Evolutionary conservation across 2,329 filamentous ascomycete species (phyloP).

Genomic region (Xylariaceae sp.): DNA sequence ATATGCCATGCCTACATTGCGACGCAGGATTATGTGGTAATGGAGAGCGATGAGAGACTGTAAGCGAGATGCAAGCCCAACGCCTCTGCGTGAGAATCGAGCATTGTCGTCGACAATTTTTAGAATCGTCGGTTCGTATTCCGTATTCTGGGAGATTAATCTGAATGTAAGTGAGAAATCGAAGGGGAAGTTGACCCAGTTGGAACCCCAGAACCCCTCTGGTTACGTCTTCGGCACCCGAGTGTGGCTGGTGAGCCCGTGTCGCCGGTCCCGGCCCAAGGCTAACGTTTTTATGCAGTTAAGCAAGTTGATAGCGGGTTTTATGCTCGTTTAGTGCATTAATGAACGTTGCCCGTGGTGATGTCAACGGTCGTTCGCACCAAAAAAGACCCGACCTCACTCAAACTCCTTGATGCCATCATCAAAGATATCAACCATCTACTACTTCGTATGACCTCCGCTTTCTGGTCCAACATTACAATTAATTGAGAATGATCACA

Average conservation of each 20-base stretch:
- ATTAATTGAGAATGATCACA: too few relatives aligned
- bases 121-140: not conserved
- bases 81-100: not conserved
- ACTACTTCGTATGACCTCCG: too few relatives aligned
- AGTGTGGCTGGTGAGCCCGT: not conserved
- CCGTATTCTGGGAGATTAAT: not conserved
- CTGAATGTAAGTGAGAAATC: too few relatives aligned
- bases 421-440: too few relatives aligned
- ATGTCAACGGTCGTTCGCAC: not conserved
- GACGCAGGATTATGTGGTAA: constrained; percentile 1
- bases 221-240: not conserved
- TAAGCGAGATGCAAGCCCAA: constrained; percentile 15
- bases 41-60: constrained; percentile 9
- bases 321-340: not conserved
- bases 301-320: not conserved
- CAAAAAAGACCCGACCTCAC: not conserved
- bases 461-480: too few relatives aligned
- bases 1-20: not conserved
- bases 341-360: not conserved
- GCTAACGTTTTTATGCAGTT: not conserved
- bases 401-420: too few relatives aligned
- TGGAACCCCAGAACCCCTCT: too few relatives aligned
- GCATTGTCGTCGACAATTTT: not conserved
- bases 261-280: not conserved
- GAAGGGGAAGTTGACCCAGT: too few relatives aligned